Evolutionary conservation across 2,329 filamentous ascomycete species (phyloP).

Genomic region (Alternaria gaisen): DNA sequence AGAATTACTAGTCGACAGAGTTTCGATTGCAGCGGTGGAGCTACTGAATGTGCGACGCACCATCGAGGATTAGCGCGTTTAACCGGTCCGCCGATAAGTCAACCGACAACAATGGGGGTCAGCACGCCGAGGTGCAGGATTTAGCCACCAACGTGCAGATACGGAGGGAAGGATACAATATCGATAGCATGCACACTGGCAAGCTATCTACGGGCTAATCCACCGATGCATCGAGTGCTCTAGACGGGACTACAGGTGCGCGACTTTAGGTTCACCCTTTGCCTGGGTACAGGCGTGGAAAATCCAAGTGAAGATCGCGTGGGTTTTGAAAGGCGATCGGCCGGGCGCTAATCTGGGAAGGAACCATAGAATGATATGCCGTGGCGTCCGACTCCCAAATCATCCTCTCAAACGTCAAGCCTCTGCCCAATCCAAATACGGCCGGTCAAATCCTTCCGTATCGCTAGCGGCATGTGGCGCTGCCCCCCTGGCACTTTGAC

Average conservation of each 20-base stretch:
- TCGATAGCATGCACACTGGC: conserved; percentile 11
- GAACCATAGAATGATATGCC: conserved; percentile 4
- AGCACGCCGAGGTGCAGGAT: conserved; percentile 11
- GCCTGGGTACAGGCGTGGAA: conserved; percentile 1
- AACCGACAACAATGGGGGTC: conserved; percentile 10
- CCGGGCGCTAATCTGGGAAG: conserved; percentile 17
- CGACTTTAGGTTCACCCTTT: neutral
- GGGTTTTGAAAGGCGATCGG: conserved; percentile 11
- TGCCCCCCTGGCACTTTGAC: conserved; percentile 2
- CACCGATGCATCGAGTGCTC: conserved; percentile 2
- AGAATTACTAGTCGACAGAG: conserved; percentile 10
- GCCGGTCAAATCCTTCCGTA: conserved; percentile 5
- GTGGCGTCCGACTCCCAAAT: conserved; percentile 10
- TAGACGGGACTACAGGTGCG: neutral
- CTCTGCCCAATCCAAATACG: neutral
- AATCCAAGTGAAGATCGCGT: conserved; percentile 1
- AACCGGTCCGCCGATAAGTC: conserved; percentile 15
- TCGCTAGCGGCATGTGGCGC: conserved; percentile 10
- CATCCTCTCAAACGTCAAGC: neutral
- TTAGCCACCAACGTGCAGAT: conserved; percentile 15
- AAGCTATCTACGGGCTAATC: neutral
- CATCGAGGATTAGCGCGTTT: conserved; percentile 12
- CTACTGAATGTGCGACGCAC: conserved; percentile 9
- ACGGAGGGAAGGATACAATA: conserved; percentile 10
- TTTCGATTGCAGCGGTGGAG: conserved; percentile 5